Evolutionary conservation across 352 stramenopile species (phyloP), one percentile per base, ranked within the genome.

Genomic region (Phytopythium aichiense): DNA sequence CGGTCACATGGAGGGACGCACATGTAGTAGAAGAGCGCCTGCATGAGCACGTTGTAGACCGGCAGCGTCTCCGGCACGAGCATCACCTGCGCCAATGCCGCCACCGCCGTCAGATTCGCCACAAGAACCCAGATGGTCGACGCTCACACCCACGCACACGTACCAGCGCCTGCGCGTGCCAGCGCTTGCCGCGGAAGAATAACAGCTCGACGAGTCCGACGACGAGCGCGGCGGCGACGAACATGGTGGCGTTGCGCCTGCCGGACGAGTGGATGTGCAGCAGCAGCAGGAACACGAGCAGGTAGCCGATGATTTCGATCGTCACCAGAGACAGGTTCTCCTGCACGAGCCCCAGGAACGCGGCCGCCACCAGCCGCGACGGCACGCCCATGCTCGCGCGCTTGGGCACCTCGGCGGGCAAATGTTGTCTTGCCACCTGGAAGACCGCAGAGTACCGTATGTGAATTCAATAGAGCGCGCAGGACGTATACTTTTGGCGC

Each of bases 21-120:
- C 81, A 89, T 84, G 69, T 92, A 93, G 64, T 90, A 93, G 61
- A 88, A 76, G 57, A 90, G 79, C 4, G 79, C 80, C 57, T 90
- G 77, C 22, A 92, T 66, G 56, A 92, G 35, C 35, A 92, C 71
- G 35, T 66, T 79, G 62, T 86, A 92, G 9, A 89, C 67, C 28
- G 85, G 83, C 22, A 91, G 43, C 16, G 66, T 69, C 33, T 83
- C 67, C 13, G 69, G 63, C 30, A 87, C 63, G n/a, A 88, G 60
- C 79, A 89, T 91, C 60, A 78, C 51, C 73, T 81, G 48, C 40
- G 50, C 31, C 15, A 42, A 53, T 5, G 15, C 2, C 58, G 56
- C 50, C 43, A 22, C 43, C 5, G 64, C 28, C 4, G 52, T 30
- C 48, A 57, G 28, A 48, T 25, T 40, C 28, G 28, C 28, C 28